These are phyloP conservation scores for Basipetospora chlamydospora DNA, from an alignment of 2,329 filamentous ascomycete species.

Conservation along the genomic window DNA sequence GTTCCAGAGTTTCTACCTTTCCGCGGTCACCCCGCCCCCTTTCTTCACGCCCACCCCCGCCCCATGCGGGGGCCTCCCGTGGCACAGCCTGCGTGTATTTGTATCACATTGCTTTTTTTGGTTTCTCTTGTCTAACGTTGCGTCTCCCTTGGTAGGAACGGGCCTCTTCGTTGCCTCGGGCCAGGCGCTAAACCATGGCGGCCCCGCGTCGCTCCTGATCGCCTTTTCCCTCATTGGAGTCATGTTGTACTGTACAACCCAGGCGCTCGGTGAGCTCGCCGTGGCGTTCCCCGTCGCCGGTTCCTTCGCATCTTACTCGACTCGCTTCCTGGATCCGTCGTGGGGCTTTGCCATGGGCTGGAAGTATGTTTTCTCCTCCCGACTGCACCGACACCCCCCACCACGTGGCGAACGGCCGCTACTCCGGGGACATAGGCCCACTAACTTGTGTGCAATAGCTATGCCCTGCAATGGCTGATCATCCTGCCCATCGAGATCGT, in stretches of 20 bases:
- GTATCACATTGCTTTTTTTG: too few relatives aligned
- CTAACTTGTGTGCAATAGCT: slow-evolving; percentile 30
- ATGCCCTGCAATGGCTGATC: slow-evolving; percentile 77
- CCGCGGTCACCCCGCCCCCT: too few relatives aligned
- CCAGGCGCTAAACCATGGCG: slow-evolving; percentile 52
- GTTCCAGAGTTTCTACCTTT: too few relatives aligned
- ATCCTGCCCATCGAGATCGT: slow-evolving; percentile 77
- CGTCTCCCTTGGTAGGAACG: slow-evolving; percentile 35
- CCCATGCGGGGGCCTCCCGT: too few relatives aligned
- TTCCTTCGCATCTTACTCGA: slow-evolving; percentile 84
- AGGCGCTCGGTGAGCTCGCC: slow-evolving; percentile 81
- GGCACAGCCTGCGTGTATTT: too few relatives aligned
- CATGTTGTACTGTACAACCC: slow-evolving; percentile 87
- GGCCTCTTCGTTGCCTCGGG: slow-evolving; percentile 81
- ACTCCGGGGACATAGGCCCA: too few relatives aligned
- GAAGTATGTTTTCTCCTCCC: slow-evolving; percentile 45
- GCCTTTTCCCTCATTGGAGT: slow-evolving; percentile 66
- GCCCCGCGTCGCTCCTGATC: slow-evolving; percentile 63
- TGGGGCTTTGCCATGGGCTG: slow-evolving; percentile 95
- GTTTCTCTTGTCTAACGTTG: slow-evolving; percentile 7
- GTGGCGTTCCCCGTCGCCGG: slow-evolving; percentile 83
- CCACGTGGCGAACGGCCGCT: neutral
- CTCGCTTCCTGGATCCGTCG: slow-evolving; percentile 80
- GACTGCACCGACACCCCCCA: neutral
- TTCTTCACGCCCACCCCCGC: too few relatives aligned